A percentile compares a stretch with the other conserved stretches of the same genome.
Evolutionary conservation across 2,329 filamentous ascomycete species (phyloP).

Genomic region (Epichloe elymi): DNA sequence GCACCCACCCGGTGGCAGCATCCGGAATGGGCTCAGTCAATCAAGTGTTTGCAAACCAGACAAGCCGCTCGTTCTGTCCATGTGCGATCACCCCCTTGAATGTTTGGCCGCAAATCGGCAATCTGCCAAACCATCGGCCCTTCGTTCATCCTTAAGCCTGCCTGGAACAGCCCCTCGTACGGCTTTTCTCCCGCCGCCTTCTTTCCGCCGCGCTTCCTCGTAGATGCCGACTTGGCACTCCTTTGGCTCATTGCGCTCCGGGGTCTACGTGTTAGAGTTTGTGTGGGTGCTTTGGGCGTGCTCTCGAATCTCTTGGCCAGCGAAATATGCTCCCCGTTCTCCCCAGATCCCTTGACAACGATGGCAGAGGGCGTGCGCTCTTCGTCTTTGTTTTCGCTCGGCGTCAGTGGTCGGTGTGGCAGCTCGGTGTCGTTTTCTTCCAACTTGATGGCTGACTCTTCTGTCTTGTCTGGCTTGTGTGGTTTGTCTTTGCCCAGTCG

Average conservation of each 20-base stretch:
- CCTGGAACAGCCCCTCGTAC: constrained; percentile 40
- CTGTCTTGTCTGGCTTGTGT: constrained; percentile 35
- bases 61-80: constrained; percentile 40
- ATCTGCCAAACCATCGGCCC: constrained; percentile 38
- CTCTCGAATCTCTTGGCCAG: constrained; percentile 22
- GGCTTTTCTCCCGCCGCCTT: constrained; percentile 27
- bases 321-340: constrained; percentile 25
- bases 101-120: constrained; percentile 33
- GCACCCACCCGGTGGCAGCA: not conserved
- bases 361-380: constrained; percentile 36
- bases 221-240: constrained; percentile 13
- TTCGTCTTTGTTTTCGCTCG: constrained; percentile 35
- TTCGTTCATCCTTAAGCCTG: constrained; percentile 31
- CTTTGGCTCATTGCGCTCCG: constrained; percentile 12
- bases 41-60: constrained; percentile 33
- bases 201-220: constrained; percentile 26
- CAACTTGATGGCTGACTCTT: constrained; percentile 24
- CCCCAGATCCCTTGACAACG: constrained; percentile 36
- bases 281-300: constrained; percentile 16
- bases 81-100: constrained; percentile 36
- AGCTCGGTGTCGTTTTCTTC: constrained; percentile 13
- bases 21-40: constrained; percentile 18
- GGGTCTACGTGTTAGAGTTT: constrained; percentile 19
- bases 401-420: constrained; percentile 32
- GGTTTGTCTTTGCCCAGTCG: constrained; percentile 38